These are phyloP conservation scores for Hypoxylon fragiforme DNA, from an alignment of 495 filamentous ascomycete genomes.

Conservation along the genomic window DNA sequence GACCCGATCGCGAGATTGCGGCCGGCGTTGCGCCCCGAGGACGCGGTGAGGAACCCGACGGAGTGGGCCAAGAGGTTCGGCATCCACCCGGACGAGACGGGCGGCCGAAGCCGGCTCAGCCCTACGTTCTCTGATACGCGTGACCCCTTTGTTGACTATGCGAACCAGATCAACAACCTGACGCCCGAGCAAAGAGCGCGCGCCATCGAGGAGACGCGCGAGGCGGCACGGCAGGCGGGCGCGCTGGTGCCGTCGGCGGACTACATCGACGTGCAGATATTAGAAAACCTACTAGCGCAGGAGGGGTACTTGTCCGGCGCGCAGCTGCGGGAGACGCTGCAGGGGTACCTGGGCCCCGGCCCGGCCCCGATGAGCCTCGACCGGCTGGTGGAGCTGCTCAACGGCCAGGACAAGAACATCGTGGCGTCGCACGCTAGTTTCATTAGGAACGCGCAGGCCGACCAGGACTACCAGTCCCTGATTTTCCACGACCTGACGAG, in stretches of 20 bases:
- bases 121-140: constrained; percentile 35
- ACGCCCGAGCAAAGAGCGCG: background rate
- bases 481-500: constrained; percentile 35
- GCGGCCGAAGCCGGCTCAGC: constrained; percentile 42
- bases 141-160: constrained; percentile 18
- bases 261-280: constrained; percentile 15
- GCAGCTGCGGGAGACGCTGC: background rate
- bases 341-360: constrained; percentile 6
- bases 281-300: constrained; percentile 8
- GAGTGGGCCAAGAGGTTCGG: constrained; percentile 41
- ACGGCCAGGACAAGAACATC: background rate
- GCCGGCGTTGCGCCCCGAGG: constrained; percentile 37
- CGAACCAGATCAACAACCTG: constrained; percentile 21
- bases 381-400: background rate
- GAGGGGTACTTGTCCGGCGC: background rate
- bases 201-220: background rate
- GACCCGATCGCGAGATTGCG: constrained; percentile 26
- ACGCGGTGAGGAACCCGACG: constrained; percentile 33
- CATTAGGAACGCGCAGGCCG: constrained; percentile 22
- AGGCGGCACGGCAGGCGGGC: background rate
- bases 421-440: constrained; percentile 9
- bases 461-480: constrained; percentile 40
- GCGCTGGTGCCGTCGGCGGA: background rate
- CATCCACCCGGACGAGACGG: constrained; percentile 32
- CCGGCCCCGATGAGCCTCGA: constrained; percentile 6